Evolutionary conservation across 2,329 filamentous ascomycete species (phyloP).

Genomic region (Botrytis paeoniae): DNA sequence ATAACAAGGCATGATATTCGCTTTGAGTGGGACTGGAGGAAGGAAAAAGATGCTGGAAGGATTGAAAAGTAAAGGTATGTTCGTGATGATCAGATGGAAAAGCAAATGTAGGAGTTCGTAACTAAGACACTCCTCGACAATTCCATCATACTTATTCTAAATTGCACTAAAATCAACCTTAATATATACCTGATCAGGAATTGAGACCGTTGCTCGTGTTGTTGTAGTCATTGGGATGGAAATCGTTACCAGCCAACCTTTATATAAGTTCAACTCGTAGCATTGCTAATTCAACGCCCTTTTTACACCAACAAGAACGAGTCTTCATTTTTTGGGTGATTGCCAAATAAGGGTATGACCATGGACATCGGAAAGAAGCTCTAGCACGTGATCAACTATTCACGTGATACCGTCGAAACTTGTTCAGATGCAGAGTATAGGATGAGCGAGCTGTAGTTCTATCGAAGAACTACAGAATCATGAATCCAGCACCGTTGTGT

Average conservation of each 20-base stretch:
- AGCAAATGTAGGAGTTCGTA: not conserved
- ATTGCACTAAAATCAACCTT: not conserved
- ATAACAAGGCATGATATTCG: too few relatives aligned
- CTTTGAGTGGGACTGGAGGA: not conserved
- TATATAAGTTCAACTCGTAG: not conserved
- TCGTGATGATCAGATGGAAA: not conserved
- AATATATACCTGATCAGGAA: not conserved
- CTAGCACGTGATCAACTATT: accelerated
- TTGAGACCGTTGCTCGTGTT: not conserved
- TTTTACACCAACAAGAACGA: not conserved
- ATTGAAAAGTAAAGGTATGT: not conserved
- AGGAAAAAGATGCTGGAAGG: not conserved
- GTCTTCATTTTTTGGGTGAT: not conserved
- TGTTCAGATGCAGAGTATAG: too few relatives aligned
- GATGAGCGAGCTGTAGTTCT: not conserved
- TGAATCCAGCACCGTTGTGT: not conserved
- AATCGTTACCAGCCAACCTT: not conserved
- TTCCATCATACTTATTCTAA: not conserved
- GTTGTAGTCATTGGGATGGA: not conserved
- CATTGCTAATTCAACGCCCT: not conserved
- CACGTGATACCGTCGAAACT: not conserved
- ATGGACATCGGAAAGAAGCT: too few relatives aligned
- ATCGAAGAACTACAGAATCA: not conserved
- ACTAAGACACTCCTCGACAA: not conserved
- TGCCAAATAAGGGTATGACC: too few relatives aligned